phyloP scores from a whole-genome alignment of 805 yeast species.

The Yamadazyma olivae region DNA sequence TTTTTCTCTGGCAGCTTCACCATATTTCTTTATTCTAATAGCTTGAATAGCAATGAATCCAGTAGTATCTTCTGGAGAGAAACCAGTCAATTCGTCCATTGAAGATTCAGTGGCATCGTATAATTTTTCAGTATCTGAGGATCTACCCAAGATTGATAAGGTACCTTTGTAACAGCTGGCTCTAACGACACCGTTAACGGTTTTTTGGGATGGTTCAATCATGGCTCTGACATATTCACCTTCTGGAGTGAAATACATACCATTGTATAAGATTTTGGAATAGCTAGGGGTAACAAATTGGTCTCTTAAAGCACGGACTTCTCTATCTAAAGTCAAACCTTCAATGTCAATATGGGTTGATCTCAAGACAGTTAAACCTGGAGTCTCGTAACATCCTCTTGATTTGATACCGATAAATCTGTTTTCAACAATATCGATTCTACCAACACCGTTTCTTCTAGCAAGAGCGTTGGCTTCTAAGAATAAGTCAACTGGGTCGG shows the following conservation, averaged over 20 bases:
- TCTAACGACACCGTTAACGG: conserved; percentile 96
- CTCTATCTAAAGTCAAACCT: conserved; percentile 96
- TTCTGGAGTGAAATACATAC: conserved; percentile 98
- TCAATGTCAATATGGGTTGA: conserved; percentile 93
- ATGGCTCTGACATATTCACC: conserved; percentile 91
- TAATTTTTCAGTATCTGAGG: conserved; percentile 90
- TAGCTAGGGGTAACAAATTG: conserved; percentile 90
- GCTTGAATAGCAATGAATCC: conserved; percentile 99
- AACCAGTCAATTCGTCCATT: conserved; percentile 98
- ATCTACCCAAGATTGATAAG: conserved; percentile 84
- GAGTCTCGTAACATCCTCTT: conserved; percentile 99
- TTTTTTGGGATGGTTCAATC: conserved; percentile 92
- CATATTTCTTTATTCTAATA: conserved; percentile 96
- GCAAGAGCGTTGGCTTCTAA: conserved; percentile 91
- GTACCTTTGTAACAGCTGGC: conserved; percentile 91
- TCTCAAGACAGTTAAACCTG: conserved; percentile 94
- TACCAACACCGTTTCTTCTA: conserved; percentile 99
- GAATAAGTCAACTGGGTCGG: conserved; percentile 91
- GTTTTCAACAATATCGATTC: conserved; percentile 98
- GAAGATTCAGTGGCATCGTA: conserved; percentile 98
- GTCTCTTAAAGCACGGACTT: conserved; percentile 96
- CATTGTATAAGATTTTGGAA: conserved; percentile 90
- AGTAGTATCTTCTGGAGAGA: conserved; percentile 93
- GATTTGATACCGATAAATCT: conserved; percentile 98
- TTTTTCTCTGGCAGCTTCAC: conserved; percentile 87